phyloP scores from a whole-genome alignment of 805 yeast genomes.

The Starmerella etchellsii region DNA sequence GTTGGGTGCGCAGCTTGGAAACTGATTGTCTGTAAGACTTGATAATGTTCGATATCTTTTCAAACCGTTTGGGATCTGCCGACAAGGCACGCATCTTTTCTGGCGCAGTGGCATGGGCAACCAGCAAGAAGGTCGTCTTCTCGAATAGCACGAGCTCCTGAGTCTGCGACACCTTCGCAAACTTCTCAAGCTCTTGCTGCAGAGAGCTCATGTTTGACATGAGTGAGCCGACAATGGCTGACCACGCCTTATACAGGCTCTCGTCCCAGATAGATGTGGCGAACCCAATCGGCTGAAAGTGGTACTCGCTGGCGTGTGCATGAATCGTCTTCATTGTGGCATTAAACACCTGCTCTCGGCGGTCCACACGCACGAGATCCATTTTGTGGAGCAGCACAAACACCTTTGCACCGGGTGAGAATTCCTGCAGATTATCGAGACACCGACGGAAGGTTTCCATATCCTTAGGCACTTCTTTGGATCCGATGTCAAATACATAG shows the following conservation, averaged over 20 bases:
- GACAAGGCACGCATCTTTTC: slow-evolving; percentile 4
- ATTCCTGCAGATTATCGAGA: slow-evolving; percentile 64
- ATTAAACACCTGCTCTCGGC: slow-evolving; percentile 68
- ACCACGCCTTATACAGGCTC: slow-evolving; percentile 92
- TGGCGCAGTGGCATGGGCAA: slow-evolving; percentile 34
- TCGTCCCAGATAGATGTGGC: slow-evolving; percentile 98
- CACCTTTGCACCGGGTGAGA: slow-evolving; percentile 80
- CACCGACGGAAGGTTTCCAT: slow-evolving; percentile 83
- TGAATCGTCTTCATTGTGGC: slow-evolving; percentile 75
- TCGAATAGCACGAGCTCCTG: slow-evolving; percentile 87
- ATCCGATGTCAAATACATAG: slow-evolving; percentile 92
- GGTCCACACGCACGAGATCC: slow-evolving; percentile 84
- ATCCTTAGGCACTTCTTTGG: slow-evolving; percentile 82
- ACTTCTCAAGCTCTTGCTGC: slow-evolving; percentile 58
- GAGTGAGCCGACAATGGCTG: slow-evolving; percentile 83
- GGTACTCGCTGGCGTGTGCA: slow-evolving; percentile 56
- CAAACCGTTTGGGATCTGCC: slow-evolving; percentile 85
- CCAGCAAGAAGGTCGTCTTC: slow-evolving; percentile 78
- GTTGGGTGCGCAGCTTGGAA: slow-evolving; percentile 72
- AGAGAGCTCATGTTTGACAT: slow-evolving; percentile 81
- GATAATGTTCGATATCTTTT: slow-evolving; percentile 84
- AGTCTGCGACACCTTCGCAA: slow-evolving; percentile 65
- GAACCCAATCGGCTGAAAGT: slow-evolving; percentile 65
- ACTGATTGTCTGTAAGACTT: slow-evolving; percentile 90
- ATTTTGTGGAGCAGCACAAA: slow-evolving; percentile 88